Evolutionary conservation across 495 filamentous ascomycete genomes (phyloP).

Genomic region (Penicillium verhagenii): DNA sequence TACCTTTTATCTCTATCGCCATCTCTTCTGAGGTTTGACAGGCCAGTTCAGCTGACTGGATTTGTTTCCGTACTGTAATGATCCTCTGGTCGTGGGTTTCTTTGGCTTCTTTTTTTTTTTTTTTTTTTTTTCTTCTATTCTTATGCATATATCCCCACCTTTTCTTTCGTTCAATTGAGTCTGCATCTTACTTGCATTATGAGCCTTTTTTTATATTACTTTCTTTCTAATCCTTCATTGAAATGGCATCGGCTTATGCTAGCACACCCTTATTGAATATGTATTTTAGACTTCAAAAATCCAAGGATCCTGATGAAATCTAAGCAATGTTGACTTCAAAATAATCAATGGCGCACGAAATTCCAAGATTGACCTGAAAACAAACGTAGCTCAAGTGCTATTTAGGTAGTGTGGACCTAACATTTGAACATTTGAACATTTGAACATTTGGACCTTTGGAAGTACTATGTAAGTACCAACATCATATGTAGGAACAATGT

Average conservation of each 20-base stretch:
- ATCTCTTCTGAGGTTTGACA: not conserved
- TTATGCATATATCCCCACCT: slow-evolving; percentile 12
- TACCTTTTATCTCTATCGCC: slow-evolving; percentile 1
- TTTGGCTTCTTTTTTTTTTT: not conserved
- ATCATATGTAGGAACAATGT: too few relatives aligned
- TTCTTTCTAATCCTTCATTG: not conserved
- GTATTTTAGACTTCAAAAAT: slow-evolving; percentile 16
- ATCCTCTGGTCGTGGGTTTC: slow-evolving; percentile 5
- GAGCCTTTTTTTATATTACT: slow-evolving; percentile 5
- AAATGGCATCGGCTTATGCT: slow-evolving; percentile 4
- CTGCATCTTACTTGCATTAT: slow-evolving; percentile 15
- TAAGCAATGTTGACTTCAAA: too few relatives aligned
- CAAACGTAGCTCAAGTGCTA: too few relatives aligned
- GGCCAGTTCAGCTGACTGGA: slow-evolving; percentile 5
- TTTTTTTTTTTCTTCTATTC: slow-evolving; percentile 1
- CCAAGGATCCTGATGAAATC: too few relatives aligned
- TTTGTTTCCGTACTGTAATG: slow-evolving; percentile 10
- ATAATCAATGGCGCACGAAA: too few relatives aligned
- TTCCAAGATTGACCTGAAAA: too few relatives aligned
- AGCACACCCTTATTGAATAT: slow-evolving; percentile 2
- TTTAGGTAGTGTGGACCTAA: too few relatives aligned
- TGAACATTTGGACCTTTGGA: too few relatives aligned
- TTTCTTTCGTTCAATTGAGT: slow-evolving; percentile 3
- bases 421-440: too few relatives aligned
- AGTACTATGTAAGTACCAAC: too few relatives aligned